These are phyloP conservation scores for Tolypocladium tropicale DNA, from an alignment of 2,329 filamentous ascomycete genomes.

Conservation along the genomic window DNA sequence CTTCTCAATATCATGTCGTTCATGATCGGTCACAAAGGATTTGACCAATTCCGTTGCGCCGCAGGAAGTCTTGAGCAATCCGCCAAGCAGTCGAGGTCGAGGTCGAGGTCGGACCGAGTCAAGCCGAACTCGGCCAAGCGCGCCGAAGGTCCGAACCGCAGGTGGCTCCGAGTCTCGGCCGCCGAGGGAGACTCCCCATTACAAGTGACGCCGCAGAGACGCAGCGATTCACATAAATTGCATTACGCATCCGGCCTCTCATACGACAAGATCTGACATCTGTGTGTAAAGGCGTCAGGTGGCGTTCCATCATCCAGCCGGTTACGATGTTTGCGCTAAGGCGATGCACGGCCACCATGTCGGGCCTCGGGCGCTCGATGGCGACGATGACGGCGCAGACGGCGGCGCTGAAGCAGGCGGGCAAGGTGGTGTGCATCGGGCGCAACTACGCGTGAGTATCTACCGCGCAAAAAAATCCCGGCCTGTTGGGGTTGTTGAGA, in stretches of 20 bases:
- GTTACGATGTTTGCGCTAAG: too few relatives aligned
- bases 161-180: not conserved
- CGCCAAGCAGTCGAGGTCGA: too few relatives aligned
- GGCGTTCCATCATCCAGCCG: too few relatives aligned
- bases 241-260: not conserved
- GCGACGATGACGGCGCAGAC: slow-evolving; percentile 30
- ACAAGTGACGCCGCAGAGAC: not conserved
- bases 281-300: too few relatives aligned
- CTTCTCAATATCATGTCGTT: too few relatives aligned
- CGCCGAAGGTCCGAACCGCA: not conserved
- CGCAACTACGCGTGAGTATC: slow-evolving; percentile 84
- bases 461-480: too few relatives aligned
- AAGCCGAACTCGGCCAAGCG: not conserved
- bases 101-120: not conserved
- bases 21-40: too few relatives aligned
- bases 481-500: too few relatives aligned
- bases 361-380: slow-evolving; percentile 25
- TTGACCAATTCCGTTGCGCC: too few relatives aligned
- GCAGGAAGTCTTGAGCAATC: too few relatives aligned
- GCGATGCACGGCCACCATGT: too few relatives aligned
- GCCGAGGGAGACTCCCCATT: not conserved
- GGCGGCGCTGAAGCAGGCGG: slow-evolving; percentile 41
- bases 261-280: not conserved
- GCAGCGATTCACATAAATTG: not conserved
- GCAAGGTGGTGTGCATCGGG: slow-evolving; percentile 86